Evolutionary conservation across 495 filamentous ascomycete species (phyloP), one percentile per base, ranked within the genome.

Genomic region (Penicillium maclennaniae): DNA sequence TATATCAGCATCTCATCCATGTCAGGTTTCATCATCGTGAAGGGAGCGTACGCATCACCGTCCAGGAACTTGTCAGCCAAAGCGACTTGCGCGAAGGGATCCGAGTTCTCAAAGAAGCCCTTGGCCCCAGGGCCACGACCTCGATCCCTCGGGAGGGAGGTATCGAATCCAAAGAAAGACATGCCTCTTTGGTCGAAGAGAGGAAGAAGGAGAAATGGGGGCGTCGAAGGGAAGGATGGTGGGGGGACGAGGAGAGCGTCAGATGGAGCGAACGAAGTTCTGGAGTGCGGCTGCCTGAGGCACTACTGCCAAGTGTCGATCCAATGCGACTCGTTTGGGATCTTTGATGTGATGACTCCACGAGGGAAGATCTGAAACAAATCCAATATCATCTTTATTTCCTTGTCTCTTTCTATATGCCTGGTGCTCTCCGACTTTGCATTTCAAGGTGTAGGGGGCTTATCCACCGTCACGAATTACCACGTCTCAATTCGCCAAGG

Each of bases 161-260:
- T 71, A 65, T 92, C 84, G 71, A 92, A 91, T 55, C 90, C 89
- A 70, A 93, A 97, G 79, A 96, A 93, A 55, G 88, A 87, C 86
- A 88, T 88, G 45, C 16, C 15, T 57, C 67, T 55, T 61, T 60
- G 59, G 59, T 48, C 25, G 46, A 36, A 47, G 56, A 49, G 54
- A 45, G 56, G 39, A 51, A 23, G 40, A 52, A 53, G 53, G 28
- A 39, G 43, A 51, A 51, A 52, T 48, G 46, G 47, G 46, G 45
- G 49, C 27, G 40, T 50, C 19, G 19, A 42, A 45, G 41, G 55
- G 50, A 49, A 56, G 58, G 58, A 58, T 45, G 43, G 41, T 39
- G 40, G 55, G 40, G 40, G 40, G 50, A 53, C 31, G 46, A 44
- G 23, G 27, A 53, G 42, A 21, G 21, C 31, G 50, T 28, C 19